A percentile compares a stretch with the other conserved stretches of the same genome.
These are phyloP conservation scores for Colletotrichum simmondsii DNA, from an alignment of 2,329 filamentous ascomycete species.

Conservation along the genomic window DNA sequence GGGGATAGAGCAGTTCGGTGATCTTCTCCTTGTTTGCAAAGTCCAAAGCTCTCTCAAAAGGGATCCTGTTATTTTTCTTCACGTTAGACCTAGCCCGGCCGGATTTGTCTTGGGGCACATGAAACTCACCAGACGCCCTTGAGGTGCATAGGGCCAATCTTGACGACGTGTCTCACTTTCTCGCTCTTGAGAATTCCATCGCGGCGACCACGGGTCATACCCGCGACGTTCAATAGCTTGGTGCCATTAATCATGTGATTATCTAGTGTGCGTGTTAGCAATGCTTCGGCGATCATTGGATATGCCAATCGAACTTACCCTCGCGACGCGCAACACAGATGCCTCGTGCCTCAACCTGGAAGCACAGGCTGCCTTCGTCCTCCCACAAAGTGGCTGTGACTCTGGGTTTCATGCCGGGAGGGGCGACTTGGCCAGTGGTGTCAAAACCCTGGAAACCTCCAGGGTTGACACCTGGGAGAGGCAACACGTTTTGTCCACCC, in stretches of 20 bases:
- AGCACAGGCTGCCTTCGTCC: constrained; percentile 96
- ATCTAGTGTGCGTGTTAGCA: constrained; percentile 63
- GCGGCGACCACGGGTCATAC: constrained; percentile 94
- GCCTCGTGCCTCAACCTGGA: constrained; percentile 95
- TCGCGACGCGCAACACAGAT: constrained; percentile 95
- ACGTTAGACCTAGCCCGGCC: constrained; percentile 1
- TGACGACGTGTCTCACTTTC: constrained; percentile 95
- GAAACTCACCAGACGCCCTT: constrained; percentile 93
- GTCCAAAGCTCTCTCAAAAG: constrained; percentile 95
- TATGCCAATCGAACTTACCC: constrained; percentile 63
- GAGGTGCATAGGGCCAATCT: constrained; percentile 98
- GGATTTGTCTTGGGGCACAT: neutral
- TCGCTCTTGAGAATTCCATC: constrained; percentile 98
- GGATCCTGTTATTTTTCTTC: constrained; percentile 76
- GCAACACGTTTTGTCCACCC: constrained; percentile 71
- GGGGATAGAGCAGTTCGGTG: constrained; percentile 90
- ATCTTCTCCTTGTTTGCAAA: constrained; percentile 99
- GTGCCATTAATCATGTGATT: constrained; percentile 99
- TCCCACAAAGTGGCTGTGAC: constrained; percentile 98
- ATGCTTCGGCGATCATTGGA: neutral
- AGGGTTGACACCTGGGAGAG: constrained; percentile 71
- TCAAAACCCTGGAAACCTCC: constrained; percentile 74
- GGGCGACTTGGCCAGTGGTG: constrained; percentile 90
- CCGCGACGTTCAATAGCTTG: constrained; percentile 94
- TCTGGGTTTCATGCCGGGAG: constrained; percentile 93